Evolutionary conservation across 164 flowering plant genomes (phyloP).

Genomic region (Macadamia integrifolia): DNA sequence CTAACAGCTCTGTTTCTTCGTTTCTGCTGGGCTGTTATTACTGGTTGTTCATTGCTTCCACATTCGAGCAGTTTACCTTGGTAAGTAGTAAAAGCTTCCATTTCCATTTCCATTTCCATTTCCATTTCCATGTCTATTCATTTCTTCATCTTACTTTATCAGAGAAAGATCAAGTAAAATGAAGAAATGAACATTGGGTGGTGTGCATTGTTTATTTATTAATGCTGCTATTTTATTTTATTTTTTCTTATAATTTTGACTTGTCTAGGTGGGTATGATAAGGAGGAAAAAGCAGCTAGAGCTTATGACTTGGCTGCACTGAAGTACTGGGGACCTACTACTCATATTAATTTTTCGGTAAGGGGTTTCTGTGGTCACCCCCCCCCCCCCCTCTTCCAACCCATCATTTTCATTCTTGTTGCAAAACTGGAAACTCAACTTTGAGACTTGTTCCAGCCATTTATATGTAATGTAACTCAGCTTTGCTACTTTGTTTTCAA

Average conservation of each 20-base stretch:
- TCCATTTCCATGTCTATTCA: background rate
- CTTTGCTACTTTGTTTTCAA: background rate
- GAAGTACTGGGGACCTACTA: conserved; percentile 90
- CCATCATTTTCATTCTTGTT: background rate
- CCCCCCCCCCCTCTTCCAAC: background rate
- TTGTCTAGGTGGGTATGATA: conserved; percentile 73
- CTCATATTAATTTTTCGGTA: conserved; percentile 83
- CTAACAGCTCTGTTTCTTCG: conserved; percentile 15
- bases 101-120: too few relatives aligned
- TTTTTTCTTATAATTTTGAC: conserved; percentile 2
- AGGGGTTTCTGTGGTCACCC: background rate
- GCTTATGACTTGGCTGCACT: conserved; percentile 92
- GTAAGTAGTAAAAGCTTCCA: conserved; percentile 27
- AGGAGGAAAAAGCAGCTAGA: conserved; percentile 84
- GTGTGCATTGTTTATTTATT: conserved; percentile 13
- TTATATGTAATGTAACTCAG: background rate
- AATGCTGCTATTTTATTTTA: background rate
- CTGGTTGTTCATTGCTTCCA: conserved; percentile 8
- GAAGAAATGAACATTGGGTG: conserved; percentile 11
- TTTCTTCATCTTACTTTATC: background rate
- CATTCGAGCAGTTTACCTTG: conserved; percentile 53
- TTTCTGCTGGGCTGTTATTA: too few relatives aligned
- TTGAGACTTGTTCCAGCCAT: background rate
- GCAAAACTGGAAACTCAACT: background rate
- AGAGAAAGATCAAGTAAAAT: too few relatives aligned